Conservation (phyloP, 2,329 filamentous ascomycete species). For the Pseudophaeomoniella oleicola region DNA sequence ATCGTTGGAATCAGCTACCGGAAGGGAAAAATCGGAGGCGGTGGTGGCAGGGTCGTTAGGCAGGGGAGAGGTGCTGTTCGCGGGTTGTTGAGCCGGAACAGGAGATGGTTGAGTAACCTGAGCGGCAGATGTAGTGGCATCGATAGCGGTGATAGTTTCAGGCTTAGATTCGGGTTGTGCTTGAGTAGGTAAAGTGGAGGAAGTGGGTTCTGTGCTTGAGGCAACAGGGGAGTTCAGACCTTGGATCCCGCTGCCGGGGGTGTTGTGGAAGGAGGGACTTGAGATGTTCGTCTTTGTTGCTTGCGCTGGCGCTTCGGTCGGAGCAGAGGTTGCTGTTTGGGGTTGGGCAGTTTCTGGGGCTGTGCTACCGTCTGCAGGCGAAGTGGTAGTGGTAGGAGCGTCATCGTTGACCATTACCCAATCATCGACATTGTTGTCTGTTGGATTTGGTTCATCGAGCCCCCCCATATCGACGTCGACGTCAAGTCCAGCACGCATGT, state of each 20-base stretch:
- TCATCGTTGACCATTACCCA: slow-evolving; percentile 63
- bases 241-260: slow-evolving; percentile 3
- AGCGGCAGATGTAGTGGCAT: slow-evolving; percentile 1
- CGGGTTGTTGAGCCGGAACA: background rate
- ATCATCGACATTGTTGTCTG: slow-evolving; percentile 36
- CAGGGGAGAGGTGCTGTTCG: background rate
- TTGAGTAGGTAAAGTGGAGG: slow-evolving; percentile 28
- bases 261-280: background rate
- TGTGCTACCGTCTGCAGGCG: background rate
- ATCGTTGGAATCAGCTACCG: slow-evolving; percentile 30
- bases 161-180: slow-evolving; percentile 8
- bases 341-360: background rate
- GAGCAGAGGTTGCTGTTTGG: background rate
- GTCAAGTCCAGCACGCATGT: too few species aligned
- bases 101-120: slow-evolving; percentile 1
- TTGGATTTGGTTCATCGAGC: slow-evolving; percentile 25
- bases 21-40: slow-evolving; percentile 3
- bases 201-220: slow-evolving; percentile 2
- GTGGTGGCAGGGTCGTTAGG: background rate
- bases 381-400: slow-evolving; percentile 19
- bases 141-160: background rate
- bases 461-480: slow-evolving; percentile 42
- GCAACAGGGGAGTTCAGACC: background rate
- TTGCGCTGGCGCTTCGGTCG: background rate
- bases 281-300: background rate